These are phyloP conservation scores for Coemansia guatemalensis DNA, from an alignment of 192 early-diverging fungal genomes.

Conservation along the genomic window DNA sequence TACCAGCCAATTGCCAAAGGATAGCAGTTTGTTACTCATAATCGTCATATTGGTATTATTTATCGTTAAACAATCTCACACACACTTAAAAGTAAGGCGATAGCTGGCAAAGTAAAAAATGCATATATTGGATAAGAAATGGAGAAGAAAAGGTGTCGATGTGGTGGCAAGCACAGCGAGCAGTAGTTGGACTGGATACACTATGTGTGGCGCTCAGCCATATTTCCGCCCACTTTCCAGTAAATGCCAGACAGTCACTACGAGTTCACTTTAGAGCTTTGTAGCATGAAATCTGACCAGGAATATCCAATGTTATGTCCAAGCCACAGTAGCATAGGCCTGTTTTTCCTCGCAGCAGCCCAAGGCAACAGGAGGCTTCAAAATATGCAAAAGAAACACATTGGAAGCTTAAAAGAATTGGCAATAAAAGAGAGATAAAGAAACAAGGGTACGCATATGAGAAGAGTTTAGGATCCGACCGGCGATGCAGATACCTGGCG, in stretches of 20 bases:
- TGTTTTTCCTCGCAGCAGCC: background rate
- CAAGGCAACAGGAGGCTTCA: background rate
- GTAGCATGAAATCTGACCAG: no score
- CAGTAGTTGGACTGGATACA: background rate
- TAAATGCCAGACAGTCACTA: no score
- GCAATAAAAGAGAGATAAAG: background rate
- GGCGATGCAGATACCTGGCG: background rate
- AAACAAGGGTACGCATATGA: background rate
- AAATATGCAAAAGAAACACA: background rate
- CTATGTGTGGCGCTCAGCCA: background rate
- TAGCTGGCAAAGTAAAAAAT: background rate
- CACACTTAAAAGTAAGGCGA: background rate
- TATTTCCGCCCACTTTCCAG: background rate
- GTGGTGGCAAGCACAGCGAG: background rate
- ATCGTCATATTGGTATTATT: background rate
- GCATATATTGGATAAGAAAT: background rate
- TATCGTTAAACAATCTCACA: background rate
- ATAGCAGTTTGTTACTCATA: background rate
- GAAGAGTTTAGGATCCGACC: background rate
- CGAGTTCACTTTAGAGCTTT: no score
- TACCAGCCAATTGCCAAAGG: background rate
- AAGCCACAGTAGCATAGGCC: background rate
- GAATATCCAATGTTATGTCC: background rate
- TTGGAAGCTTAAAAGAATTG: background rate
- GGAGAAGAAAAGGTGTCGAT: background rate